Evolutionary conservation across 2,329 filamentous ascomycete genomes (phyloP), one percentile per base, ranked within the genome.

Genomic region (Nemania sp.): DNA sequence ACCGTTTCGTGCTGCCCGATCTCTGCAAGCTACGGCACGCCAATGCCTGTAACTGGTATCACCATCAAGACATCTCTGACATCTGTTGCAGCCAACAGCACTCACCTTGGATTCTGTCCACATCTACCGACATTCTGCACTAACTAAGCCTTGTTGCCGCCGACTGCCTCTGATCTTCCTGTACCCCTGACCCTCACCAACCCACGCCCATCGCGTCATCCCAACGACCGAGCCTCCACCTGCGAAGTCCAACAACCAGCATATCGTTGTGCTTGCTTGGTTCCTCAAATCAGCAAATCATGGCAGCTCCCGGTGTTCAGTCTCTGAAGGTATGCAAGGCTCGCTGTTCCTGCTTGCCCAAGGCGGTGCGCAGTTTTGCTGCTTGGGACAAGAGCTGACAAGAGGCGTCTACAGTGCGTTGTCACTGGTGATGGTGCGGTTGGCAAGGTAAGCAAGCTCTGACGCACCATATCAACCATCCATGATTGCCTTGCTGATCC

Each of bases 381-480:
- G 15, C 29, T 63, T 52, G 52, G 39, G 50, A 58, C 54, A 74
- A 77, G 75, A 79, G 67, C 69, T 76, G 74, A 72, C 70, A 56
- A 64, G 39, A 59, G 57, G 60, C 50, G 12, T 65, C 39, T 73
- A 62, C 71, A 97, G 92, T 99, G 95, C 78, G 95, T 99, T 76
- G 95, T 99, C 75, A 98, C 95, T 66, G 95, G 95, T 81, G 95
- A 99, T 79, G 95, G 95, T 91, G 95, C 95, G 76, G 95, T 99
- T 72, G 95, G 95, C 79, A 99, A 99, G 87, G 93, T 97, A 80
- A 79, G 82, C 77, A 80, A 79, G 82, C 77, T 59, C 45, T 47
- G 32, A 59, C 60, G 12, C 18, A 5, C 17, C 15, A 13, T 11
- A 34, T 21, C 20, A 11, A 35, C 34, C 25, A n/a, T 18, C 5